These are phyloP conservation scores for Phyllosticta ampelicida DNA, from an alignment of 2,329 filamentous ascomycete genomes.

Conservation along the genomic window DNA sequence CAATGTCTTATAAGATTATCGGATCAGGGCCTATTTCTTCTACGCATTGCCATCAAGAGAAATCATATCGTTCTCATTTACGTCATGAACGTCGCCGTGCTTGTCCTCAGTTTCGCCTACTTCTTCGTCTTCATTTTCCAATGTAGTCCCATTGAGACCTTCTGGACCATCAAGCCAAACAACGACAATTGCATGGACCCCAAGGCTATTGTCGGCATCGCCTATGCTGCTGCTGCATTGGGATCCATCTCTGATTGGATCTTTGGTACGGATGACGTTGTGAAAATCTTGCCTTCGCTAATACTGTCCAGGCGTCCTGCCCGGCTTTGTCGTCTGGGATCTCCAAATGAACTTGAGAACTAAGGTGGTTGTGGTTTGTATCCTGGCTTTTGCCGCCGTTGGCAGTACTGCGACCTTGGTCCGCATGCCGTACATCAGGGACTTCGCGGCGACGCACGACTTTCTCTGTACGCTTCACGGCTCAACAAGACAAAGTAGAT, in stretches of 20 bases:
- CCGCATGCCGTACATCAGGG: conserved; percentile 33
- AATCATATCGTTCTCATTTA: conserved; percentile 39
- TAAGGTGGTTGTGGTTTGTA: conserved; percentile 41
- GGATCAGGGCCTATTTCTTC: conserved; percentile 34
- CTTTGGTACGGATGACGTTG: conserved; percentile 11
- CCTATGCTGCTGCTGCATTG: conserved; percentile 28
- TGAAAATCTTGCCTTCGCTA: not conserved
- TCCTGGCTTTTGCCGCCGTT: conserved; percentile 39
- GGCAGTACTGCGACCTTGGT: conserved; percentile 44
- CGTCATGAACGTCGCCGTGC: conserved; percentile 35
- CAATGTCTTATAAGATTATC: not conserved
- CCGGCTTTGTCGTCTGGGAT: conserved; percentile 43
- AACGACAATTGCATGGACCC: conserved; percentile 32
- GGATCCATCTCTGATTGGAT: conserved; percentile 25
- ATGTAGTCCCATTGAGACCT: conserved; percentile 41
- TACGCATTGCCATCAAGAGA: conserved; percentile 38
- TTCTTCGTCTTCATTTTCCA: conserved; percentile 43
- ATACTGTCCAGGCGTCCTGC: conserved; percentile 16
- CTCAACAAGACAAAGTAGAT: not conserved
- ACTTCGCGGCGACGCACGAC: conserved; percentile 30
- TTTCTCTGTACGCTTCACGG: conserved; percentile 25
- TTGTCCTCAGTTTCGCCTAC: conserved; percentile 37
- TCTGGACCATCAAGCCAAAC: conserved; percentile 37
- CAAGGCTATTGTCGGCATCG: conserved; percentile 41
- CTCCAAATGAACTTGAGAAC: conserved; percentile 44